Evolutionary conservation across 1,139 yeast genomes (phyloP).

Genomic region (Candida sojae): DNA sequence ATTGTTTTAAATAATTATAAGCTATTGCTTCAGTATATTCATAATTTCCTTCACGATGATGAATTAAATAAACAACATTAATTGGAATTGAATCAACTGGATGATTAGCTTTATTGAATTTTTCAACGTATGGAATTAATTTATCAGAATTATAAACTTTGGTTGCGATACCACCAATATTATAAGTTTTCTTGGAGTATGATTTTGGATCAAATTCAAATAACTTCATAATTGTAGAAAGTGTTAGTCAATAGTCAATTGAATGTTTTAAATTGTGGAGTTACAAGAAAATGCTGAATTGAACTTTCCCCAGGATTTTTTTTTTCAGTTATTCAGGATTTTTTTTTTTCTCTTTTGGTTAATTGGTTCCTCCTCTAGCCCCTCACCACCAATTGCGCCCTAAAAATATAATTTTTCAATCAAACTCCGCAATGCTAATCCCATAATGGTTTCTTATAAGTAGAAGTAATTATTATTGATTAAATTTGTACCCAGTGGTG

Average conservation of each 20-base stretch:
- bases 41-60: slow-evolving; percentile 35
- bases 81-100: slow-evolving; percentile 30
- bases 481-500: too few species aligned
- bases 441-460: too few species aligned
- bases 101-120: slow-evolving; percentile 15
- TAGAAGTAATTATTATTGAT: too few species aligned
- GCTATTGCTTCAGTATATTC: slow-evolving; percentile 35
- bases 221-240: slow-evolving; percentile 14
- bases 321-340: neutral
- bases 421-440: too few species aligned
- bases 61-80: slow-evolving; percentile 41
- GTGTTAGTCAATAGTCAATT: neutral
- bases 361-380: too few species aligned
- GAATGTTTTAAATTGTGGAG: neutral
- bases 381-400: too few species aligned
- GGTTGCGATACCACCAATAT: slow-evolving; percentile 36
- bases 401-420: too few species aligned
- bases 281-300: too few species aligned
- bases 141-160: slow-evolving; percentile 35
- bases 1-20: slow-evolving; percentile 27
- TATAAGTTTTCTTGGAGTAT: slow-evolving; percentile 24
- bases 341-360: neutral
- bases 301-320: neutral
- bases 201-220: slow-evolving; percentile 23
- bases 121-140: slow-evolving; percentile 26